These are phyloP conservation scores for Conticribra weissflogii DNA, from an alignment of 108 stramenopile species.

Conservation along the genomic window DNA sequence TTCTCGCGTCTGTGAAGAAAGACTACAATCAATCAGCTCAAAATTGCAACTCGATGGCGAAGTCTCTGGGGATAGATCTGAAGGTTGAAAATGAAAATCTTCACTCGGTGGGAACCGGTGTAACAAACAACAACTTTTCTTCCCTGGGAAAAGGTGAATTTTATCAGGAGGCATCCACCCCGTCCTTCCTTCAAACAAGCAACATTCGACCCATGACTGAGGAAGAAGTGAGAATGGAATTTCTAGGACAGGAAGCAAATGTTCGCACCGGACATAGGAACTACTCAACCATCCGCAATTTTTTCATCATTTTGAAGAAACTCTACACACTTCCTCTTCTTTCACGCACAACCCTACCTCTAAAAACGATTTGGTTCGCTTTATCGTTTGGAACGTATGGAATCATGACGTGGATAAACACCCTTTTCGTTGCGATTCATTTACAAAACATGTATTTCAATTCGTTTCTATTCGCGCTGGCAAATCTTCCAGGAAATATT, in stretches of 20 bases:
- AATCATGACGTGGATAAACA: slow-evolving; percentile 84
- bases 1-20: slow-evolving; percentile 52
- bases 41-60: slow-evolving; percentile 57
- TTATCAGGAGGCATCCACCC: too few relatives aligned
- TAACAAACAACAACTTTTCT: background rate
- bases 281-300: background rate
- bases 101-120: background rate
- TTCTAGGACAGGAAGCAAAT: too few relatives aligned
- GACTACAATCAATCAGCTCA: slow-evolving; percentile 51
- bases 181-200: too few relatives aligned
- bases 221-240: too few relatives aligned
- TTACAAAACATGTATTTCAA: slow-evolving; percentile 77
- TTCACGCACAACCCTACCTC: slow-evolving; percentile 59
- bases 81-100: background rate
- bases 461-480: slow-evolving; percentile 73
- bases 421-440: slow-evolving; percentile 71
- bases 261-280: too few relatives aligned
- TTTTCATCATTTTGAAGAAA: slow-evolving; percentile 24
- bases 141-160: background rate
- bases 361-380: slow-evolving; percentile 78
- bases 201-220: too few relatives aligned
- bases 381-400: slow-evolving; percentile 79
- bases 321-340: slow-evolving; percentile 58
- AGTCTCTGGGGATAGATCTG: slow-evolving; percentile 34
- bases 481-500: slow-evolving; percentile 79